Conservation (phyloP, 2,329 filamentous ascomycete species). For the Fusarium sp. region DNA sequence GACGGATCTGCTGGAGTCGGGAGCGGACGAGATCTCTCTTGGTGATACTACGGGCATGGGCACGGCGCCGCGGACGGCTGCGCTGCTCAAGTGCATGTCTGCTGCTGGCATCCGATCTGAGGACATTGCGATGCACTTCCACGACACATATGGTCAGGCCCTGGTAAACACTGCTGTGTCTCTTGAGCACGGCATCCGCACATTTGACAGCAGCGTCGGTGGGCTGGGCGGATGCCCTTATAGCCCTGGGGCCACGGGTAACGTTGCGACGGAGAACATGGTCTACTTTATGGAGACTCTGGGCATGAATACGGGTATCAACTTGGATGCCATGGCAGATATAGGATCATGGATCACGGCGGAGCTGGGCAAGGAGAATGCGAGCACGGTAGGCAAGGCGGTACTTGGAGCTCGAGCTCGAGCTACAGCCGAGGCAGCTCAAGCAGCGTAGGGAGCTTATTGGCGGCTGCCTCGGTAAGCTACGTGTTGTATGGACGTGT, state of each 20-base stretch:
- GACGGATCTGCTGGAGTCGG: constrained; percentile 80
- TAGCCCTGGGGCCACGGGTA: constrained; percentile 86
- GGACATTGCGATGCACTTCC: constrained; percentile 86
- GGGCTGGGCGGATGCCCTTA: constrained; percentile 89
- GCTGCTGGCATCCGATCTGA: constrained; percentile 76
- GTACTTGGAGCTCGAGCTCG: constrained; percentile 63
- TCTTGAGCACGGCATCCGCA: constrained; percentile 80
- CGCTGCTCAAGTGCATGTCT: constrained; percentile 72
- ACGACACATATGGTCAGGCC: constrained; percentile 89
- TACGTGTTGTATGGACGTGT: background rate
- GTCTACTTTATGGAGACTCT: constrained; percentile 82
- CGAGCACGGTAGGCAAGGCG: constrained; percentile 76
- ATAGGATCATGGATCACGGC: constrained; percentile 79
- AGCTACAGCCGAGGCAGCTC: constrained; percentile 40
- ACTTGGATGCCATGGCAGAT: constrained; percentile 73
- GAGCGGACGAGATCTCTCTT: constrained; percentile 89
- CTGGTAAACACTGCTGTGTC: constrained; percentile 84
- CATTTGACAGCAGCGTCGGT: constrained; percentile 83
- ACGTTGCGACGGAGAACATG: constrained; percentile 86
- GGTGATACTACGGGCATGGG: constrained; percentile 94
- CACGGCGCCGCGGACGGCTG: constrained; percentile 76
- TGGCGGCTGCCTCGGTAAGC: background rate
- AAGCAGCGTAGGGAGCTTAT: constrained; percentile 25
- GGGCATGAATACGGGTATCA: constrained; percentile 80
- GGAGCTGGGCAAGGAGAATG: constrained; percentile 72